Evolutionary conservation across 169 alveolate genomes (phyloP), one percentile per base, ranked within the genome.

Genomic region (Cryptosporidium meleagridis): DNA sequence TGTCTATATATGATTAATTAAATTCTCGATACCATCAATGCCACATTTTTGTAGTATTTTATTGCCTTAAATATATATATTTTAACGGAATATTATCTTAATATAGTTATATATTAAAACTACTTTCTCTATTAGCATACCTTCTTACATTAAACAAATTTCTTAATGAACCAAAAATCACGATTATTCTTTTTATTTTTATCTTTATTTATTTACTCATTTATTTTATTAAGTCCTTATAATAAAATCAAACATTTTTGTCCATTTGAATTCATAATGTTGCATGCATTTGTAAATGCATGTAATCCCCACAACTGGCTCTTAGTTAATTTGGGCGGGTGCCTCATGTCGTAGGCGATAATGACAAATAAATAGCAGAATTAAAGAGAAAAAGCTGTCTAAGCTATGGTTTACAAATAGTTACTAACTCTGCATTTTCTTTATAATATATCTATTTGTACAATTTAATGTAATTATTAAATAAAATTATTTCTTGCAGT

Each of bases 21-120:
- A 65, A 16, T 37, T 65, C 14, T 65, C 72, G 72, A 65, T 65
- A 65, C 72, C 72, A 65, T 37, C 26, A 65, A 14, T 65, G 8
- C 5, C 0, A 23, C 35, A 12, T 55, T 23, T 26, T 55, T 0
- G 3, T 3, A n/a, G 5, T 12, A 7, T 14, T 48, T 48, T 14
- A 3, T 7, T 7, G 10, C 10, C 48, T 41, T 41, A 9, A 31
- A 31, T 31, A 31, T 31, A 31, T 31, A 31, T 31, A 31, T 31
- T 31, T 41, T 41, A 14, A 48, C 2, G 3, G 21, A 48, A 3
- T 14, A 48, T 48, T 48, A 16, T 14, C 18, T 48, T 14, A 14
- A 41, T 41, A 3, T 48, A 48, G 0, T 41, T 48, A 48, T 14
- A 1, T 16, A 14, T 48, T 48, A 48, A 48, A 14, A 3, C 14